Base-by-base conservation (phyloP, 2,329 filamentous ascomycete species). In the Diaporthe caulivora region DNA sequence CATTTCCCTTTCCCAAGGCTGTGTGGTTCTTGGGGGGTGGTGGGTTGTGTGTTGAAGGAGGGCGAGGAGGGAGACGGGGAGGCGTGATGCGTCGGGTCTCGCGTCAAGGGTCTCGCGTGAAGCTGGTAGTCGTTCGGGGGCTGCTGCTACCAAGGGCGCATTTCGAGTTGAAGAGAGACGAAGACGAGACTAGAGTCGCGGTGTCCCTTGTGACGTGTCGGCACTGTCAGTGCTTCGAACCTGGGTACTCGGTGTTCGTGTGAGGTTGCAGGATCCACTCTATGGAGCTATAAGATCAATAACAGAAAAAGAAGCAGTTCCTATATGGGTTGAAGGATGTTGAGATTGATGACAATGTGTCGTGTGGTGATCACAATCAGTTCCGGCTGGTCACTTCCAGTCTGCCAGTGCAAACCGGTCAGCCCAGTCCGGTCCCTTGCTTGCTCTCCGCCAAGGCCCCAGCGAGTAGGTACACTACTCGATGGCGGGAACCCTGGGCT, bases 1-100 rank as follows among this genome's bases (percentile, higher is more conserved):
- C 89, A 91, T 89, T n/a, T 37, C 77, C 37, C 9, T 68, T 29
- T 65, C 6, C 37, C 40, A 47, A 47, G 31, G 13, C 70, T 42
- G n/a, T 40, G 15, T 21, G 64, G 70, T 10, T 31, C 49, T 31
- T 29, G 31, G 26, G 31, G n/a, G 18, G n/a, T 21, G 10, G 10
- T n/a, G 37, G 24, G 3, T 24, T 24, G n/a, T 21, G 21, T 51
- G 18, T 24, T n/a, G 29, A n/a, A 15, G 26, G 17, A 7, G 18
- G 26, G 17, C 11, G 15, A 13, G 17, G 18, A 42, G 29, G 34
- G 26, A 4, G 29, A 18, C 21, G 51, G 29, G 34, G 21, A 10
- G 29, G n/a, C 26, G 51, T 15, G 18, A 51, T 15, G 53, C 24
- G 62, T 34, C 58, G 18, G 17, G 4, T 49, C 40, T 64, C 24